Base-by-base conservation (phyloP, 805 yeast genomes). In the Maudiozyma saulgeensis region DNA sequence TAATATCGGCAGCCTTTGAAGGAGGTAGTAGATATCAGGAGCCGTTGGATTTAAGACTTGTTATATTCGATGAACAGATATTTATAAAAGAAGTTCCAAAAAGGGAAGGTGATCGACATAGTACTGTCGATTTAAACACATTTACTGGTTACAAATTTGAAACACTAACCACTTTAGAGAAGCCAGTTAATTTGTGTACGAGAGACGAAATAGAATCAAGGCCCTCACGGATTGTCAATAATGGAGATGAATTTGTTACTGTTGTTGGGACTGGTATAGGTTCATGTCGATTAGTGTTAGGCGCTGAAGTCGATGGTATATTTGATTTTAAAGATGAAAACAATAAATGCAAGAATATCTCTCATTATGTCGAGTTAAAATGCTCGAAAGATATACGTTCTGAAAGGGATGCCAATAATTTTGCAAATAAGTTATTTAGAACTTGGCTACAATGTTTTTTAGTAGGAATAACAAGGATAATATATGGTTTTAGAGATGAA, bases 371-470 rank as follows among this genome's bases (percentile, higher is more conserved):
- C 9, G 99, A 93, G 65, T 71, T 93, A 55, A 93, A 93, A 61
- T 87, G 96, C 2, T 69, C 84, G 1, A 71, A 75, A 40, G 70
- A 74, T 4, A 73, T 91, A 0, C 71, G 69, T 21, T 71, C 75
- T 18, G 78, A 80, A 6, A 72, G 74, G 12, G 82, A 82, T 39
- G 79, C 83, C 15, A 70, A 71, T 31, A 73, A 63, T 13, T 88
- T 91, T 61, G 96, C 90, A 59, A 75, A 74, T 48, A 93, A 91
- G 67, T 68, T 93, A 45, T 79, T 84, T 63, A 78, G 72, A 54
- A 77, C 96, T 0, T 93, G 99, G 99, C 87, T 95, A 2, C 99
- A 93, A 69, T 85, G 96, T 53, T 93, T 89, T 64, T 70, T 93
- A 16, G 72, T 88, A 44, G 99, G 99, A 2, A 77, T 93, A 21